Evolutionary conservation across 2,329 filamentous ascomycete genomes (phyloP).

Genomic region (Capronia coronata): DNA sequence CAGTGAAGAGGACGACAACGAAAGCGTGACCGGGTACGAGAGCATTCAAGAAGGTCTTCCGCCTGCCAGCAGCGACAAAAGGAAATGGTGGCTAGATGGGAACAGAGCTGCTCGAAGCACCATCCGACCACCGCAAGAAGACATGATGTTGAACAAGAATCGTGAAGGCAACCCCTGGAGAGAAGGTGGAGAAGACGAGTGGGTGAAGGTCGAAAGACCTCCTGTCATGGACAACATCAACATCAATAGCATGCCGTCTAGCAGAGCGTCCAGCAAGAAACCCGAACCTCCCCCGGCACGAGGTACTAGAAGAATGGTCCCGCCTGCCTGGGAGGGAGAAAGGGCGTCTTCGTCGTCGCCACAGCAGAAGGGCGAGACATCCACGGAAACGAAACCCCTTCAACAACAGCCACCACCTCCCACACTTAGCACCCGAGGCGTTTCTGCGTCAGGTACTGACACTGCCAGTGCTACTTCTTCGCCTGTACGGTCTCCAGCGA

Average conservation of each 20-base stretch:
- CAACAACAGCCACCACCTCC: constrained; percentile 12
- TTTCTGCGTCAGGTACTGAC: neutral
- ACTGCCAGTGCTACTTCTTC: neutral
- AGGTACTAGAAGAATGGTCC: constrained; percentile 16
- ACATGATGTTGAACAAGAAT: constrained; percentile 63
- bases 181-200: constrained; percentile 62
- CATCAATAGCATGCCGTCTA: constrained; percentile 11
- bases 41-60: constrained; percentile 71
- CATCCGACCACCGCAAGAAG: constrained; percentile 58
- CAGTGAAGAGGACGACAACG: constrained; percentile 47
- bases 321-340: constrained; percentile 23
- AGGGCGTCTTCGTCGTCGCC: constrained; percentile 5
- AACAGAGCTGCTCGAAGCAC: constrained; percentile 65
- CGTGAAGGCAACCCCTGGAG: constrained; percentile 77
- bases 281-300: constrained; percentile 24
- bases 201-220: constrained; percentile 51
- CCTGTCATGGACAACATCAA: constrained; percentile 14
- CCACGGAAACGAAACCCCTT: constrained; percentile 3
- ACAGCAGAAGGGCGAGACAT: neutral
- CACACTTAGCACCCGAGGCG: constrained; percentile 1
- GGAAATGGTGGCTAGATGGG: constrained; percentile 61
- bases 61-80: constrained; percentile 55
- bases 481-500: neutral
- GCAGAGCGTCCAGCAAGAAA: constrained; percentile 30
- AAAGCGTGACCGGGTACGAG: constrained; percentile 74